phyloP scores from a whole-genome alignment of 192 early-diverging fungal species.

The Dissophora ornata region DNA sequence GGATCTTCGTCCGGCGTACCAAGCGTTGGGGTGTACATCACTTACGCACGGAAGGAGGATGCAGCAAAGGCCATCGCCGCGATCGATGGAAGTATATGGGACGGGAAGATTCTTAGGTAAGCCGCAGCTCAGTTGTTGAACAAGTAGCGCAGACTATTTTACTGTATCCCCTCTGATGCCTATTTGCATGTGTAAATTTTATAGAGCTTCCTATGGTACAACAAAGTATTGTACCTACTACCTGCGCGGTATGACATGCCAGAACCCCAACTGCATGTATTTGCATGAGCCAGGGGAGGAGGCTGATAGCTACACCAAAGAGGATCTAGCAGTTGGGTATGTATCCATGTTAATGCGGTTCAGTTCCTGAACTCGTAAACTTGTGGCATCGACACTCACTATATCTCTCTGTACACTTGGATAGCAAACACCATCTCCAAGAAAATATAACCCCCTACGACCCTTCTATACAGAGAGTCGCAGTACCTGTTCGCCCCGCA shows the following conservation, averaged over 20 bases:
- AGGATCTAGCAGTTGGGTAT: constrained; percentile 85
- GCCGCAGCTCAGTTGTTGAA: neutral
- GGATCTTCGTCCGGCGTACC: constrained; percentile 57
- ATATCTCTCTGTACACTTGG: no score
- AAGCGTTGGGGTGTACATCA: constrained; percentile 91
- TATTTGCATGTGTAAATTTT: neutral
- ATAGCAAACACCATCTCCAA: constrained; percentile 54
- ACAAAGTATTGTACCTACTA: constrained; percentile 99
- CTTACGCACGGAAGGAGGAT: constrained; percentile 91
- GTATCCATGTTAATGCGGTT: constrained; percentile 11
- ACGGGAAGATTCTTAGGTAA: constrained; percentile 87
- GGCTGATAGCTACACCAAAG: constrained; percentile 92
- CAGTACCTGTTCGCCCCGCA: constrained; percentile 21
- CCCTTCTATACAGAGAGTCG: constrained; percentile 27
- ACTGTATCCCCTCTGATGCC: no score
- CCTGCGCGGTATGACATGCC: constrained; percentile 90
- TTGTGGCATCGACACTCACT: no score
- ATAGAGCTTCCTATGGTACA: constrained; percentile 94
- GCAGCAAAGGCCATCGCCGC: constrained; percentile 91
- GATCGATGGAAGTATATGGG: constrained; percentile 90
- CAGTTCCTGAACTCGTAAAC: no score
- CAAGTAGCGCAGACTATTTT: constrained; percentile 3
- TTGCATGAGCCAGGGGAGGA: constrained; percentile 95
- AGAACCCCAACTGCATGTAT: constrained; percentile 95
- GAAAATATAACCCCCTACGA: constrained; percentile 42